Conservation (phyloP, 164 flowering plant species). For the Nymphaea thermarum region DNA sequence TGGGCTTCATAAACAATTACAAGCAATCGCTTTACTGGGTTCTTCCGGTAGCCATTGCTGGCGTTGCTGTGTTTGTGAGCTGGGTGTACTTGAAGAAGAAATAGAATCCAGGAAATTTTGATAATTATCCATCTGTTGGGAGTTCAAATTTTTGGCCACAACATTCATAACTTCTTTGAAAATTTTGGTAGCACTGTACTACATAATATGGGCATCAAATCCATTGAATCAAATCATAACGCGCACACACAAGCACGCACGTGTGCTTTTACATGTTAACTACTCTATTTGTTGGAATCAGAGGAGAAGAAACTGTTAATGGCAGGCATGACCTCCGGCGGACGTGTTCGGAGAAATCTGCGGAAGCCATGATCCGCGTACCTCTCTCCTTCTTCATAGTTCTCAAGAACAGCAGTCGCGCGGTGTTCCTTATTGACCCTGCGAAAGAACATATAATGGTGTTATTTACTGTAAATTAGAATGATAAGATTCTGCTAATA, state of each 20-base stretch:
- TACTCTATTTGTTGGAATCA: too few relatives aligned
- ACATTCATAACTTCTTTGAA: too few relatives aligned
- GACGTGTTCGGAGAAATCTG: constrained; percentile 61
- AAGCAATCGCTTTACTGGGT: constrained; percentile 54
- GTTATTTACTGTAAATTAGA: neutral
- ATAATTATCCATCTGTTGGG: neutral
- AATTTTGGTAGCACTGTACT: too few relatives aligned
- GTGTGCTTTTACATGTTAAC: too few relatives aligned
- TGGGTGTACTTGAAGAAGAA: constrained; percentile 44
- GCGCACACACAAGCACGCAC: too few relatives aligned
- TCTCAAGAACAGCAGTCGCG: constrained; percentile 41
- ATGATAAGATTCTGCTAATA: neutral
- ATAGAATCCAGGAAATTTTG: constrained; percentile 7
- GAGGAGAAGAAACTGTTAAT: constrained; percentile 52
- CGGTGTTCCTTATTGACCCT: constrained; percentile 56
- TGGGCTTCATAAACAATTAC: constrained; percentile 20
- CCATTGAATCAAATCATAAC: too few relatives aligned
- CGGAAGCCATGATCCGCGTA: constrained; percentile 60
- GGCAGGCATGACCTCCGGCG: constrained; percentile 71
- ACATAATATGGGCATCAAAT: too few relatives aligned
- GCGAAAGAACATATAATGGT: neutral
- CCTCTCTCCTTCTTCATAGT: constrained; percentile 71
- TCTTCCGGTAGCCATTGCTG: constrained; percentile 44
- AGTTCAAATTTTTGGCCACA: too few relatives aligned
- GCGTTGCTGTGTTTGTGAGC: constrained; percentile 42